Base-by-base conservation (phyloP, 2,329 filamentous ascomycete genomes). In the Thielaviopsis populi region DNA sequence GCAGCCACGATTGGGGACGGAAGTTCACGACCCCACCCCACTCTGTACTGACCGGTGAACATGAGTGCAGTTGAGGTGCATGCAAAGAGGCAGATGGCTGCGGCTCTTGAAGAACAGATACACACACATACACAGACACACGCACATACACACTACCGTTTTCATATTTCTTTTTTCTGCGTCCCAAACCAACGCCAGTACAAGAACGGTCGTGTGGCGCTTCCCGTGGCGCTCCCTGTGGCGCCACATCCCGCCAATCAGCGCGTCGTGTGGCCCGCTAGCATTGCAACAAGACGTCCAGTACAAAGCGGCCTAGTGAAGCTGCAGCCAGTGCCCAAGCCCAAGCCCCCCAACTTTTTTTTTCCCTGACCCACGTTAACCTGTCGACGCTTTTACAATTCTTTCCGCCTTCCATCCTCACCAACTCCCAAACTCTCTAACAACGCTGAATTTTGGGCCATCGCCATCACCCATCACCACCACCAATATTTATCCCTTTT, bases 371-470 rank as follows among this genome's bases (percentile, higher is more conserved):
- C 54, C 63, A 64, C 53, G 59, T 54, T 56, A 56, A 50, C 30
- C 56, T 61, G 15, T 19, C 54, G 22, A 59, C 63, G 61, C 41
- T 30, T 37, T 24, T 42, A 65, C 62, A 61, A 61, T 66, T 66
- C 58, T 63, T 66, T 62, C 61, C 42, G 65, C 65, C 59, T 66
- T 54, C 62, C 59, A 66, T 59, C 64, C 60, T 66, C 65, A 63
- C 60, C 60, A 62, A 63, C 58, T 58, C 27, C 42, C 59, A 58
- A 62, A 59, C 60, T 62, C 40, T 63, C 59, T 46, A 66, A 63
- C 65, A 48, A 63, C 65, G 40, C 62, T 58, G 65, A 61, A 62
- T 59, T 63, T 42, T 58, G 33, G 59, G 59, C 58, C 59, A 66
- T 66, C 65, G 50, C 58, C 59, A 66, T 66, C 59, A 24, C 59